Base-by-base conservation (phyloP, 2,329 filamentous ascomycete species). In the Claviceps quebecensis region DNA sequence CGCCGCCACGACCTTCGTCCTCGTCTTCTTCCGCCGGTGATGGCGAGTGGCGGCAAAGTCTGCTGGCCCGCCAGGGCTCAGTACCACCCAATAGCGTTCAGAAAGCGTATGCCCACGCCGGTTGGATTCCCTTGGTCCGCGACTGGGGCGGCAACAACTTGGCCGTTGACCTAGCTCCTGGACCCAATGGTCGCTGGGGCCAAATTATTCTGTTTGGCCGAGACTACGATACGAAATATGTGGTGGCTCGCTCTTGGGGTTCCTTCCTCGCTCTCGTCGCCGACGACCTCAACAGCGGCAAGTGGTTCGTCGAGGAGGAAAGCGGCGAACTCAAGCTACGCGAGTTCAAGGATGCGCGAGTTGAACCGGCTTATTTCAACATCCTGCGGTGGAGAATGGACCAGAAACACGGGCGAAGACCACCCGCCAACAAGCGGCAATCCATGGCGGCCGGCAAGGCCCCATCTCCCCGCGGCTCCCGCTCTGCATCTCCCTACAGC, bases 101-200 rank as follows among this genome's bases (percentile, higher is more conserved):
- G 65, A 95, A 90, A 66, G 86, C 86, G 0, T 98, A 98, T 63
- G 86, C 89, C 2, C 91, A 98, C 67, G 84, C 89, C 2, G 86
- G 83, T 49, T 98, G 93, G 93, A 96, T 98, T 59, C 91, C 93
- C 50, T 74, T 98, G 37, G 91, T 90, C 53, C 86, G 93, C 59
- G 93, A 98, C 67, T 98, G 93, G 93, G 93, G 93, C 66, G 93
- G 93, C 68, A 98, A 98, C 78, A 94, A 95, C 72, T 76, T 98
- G 62, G 91, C 90, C 17, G 80, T 96, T 46, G 93, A 98, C 67
- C 74, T 98, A 53, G 87, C 90, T 6, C 93, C 93, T 22, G 93
- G 93, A 2, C 87, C 91, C 9, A 78, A 80, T 46, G 93, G 93
- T 40, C 86, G 83, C 65, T 98, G 93, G 91, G 93, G 93, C 50